These are phyloP conservation scores for Anthoceros angustus DNA, from an alignment of 225 moss, liverwort and hornwort species.

Conservation along the genomic window DNA sequence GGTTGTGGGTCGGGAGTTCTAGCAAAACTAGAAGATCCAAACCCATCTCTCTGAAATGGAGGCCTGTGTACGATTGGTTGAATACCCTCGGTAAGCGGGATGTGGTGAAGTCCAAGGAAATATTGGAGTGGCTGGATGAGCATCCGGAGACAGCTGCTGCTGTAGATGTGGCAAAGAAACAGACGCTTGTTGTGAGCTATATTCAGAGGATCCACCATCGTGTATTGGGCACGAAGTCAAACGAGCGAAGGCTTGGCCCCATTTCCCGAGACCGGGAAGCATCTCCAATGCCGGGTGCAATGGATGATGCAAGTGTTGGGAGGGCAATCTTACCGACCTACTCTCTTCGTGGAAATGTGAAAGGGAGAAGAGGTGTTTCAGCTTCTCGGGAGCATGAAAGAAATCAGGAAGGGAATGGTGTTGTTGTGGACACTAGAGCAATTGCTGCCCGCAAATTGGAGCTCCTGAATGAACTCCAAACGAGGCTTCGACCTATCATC, in stretches of 20 bases:
- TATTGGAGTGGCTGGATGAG: slow-evolving; percentile 58
- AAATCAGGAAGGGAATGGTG: too few species aligned
- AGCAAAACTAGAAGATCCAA: slow-evolving; percentile 13
- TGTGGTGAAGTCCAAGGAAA: slow-evolving; percentile 52
- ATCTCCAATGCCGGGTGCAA: too few species aligned
- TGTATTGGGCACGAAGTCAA: slow-evolving; percentile 40
- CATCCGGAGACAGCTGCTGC: slow-evolving; percentile 22
- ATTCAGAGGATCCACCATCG: slow-evolving; percentile 86
- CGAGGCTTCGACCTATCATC: not conserved
- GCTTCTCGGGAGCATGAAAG: too few species aligned
- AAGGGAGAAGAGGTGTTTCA: too few species aligned
- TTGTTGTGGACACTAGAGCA: not conserved
- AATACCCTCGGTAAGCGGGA: slow-evolving; percentile 52
- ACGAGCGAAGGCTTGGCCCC: too few species aligned
- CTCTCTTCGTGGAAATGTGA: too few species aligned
- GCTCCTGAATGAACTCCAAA: not conserved
- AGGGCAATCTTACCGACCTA: too few species aligned
- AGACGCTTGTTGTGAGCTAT: slow-evolving; percentile 55
- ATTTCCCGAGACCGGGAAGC: too few species aligned
- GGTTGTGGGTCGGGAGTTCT: not conserved
- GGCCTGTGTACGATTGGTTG: slow-evolving; percentile 79
- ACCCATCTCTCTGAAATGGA: slow-evolving; percentile 84
- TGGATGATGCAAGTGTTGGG: too few species aligned
- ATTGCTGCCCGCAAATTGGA: not conserved
- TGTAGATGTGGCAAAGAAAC: slow-evolving; percentile 35